These are phyloP conservation scores for Cladosporium sphaerospermum DNA, from an alignment of 2,329 filamentous ascomycete genomes.

Conservation along the genomic window DNA sequence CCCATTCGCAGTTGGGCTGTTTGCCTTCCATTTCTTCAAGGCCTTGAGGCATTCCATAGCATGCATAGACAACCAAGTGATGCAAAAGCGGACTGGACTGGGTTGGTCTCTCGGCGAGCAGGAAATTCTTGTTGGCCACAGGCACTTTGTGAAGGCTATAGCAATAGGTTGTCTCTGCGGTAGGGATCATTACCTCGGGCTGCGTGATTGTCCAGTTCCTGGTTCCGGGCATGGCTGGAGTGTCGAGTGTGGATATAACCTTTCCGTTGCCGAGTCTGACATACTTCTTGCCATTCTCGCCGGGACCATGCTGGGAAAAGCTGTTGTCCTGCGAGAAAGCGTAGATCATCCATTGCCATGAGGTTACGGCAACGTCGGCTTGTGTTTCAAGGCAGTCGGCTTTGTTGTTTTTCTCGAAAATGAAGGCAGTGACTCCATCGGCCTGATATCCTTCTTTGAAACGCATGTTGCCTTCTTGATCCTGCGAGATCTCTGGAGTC, in stretches of 20 bases:
- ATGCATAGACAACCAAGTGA: constrained; percentile 17
- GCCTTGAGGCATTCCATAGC: constrained; percentile 13
- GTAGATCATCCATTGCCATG: constrained; percentile 20
- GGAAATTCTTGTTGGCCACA: constrained; percentile 13
- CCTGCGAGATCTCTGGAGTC: constrained; percentile 14
- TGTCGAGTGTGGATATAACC: constrained; percentile 13
- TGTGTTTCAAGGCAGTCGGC: constrained; percentile 16
- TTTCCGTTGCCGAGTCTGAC: constrained; percentile 16
- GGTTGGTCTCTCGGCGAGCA: constrained; percentile 14
- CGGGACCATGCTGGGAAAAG: constrained; percentile 15
- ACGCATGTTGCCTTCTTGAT: constrained; percentile 17
- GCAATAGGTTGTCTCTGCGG: constrained; percentile 16
- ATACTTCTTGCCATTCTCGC: constrained; percentile 16
- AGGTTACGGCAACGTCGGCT: constrained; percentile 4
- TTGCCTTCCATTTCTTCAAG: constrained; percentile 14
- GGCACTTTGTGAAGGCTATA: constrained; percentile 18
- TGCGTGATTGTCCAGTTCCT: constrained; percentile 13
- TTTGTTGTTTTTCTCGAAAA: constrained; percentile 18
- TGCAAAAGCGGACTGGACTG: constrained; percentile 14
- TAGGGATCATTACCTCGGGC: constrained; percentile 14
- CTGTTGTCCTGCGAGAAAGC: constrained; percentile 15
- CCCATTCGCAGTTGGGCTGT: constrained; percentile 13
- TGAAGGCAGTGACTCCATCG: constrained; percentile 15
- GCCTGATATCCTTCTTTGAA: constrained; percentile 15
- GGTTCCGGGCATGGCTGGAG: constrained; percentile 11